A percentile compares a stretch with the other conserved stretches of the same genome.
Evolutionary conservation across 352 stramenopile genomes (phyloP).

Genomic region (Halophytophthora polymorphica): DNA sequence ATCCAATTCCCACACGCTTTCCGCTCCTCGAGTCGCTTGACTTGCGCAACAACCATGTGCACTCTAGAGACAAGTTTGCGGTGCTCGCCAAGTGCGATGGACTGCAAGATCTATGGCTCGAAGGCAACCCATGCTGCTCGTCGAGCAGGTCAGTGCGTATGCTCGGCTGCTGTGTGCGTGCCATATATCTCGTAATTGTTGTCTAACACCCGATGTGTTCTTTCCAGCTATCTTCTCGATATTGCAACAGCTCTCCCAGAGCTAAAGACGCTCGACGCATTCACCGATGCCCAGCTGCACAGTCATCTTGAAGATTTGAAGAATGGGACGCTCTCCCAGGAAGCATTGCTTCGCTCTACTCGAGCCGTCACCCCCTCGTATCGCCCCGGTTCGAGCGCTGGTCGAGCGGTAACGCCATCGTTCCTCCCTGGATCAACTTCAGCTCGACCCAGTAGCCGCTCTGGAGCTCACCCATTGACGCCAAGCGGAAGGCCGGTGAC

Average conservation of each 20-base stretch:
- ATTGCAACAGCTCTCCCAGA: slow-evolving; percentile 37
- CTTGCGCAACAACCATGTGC: slow-evolving; percentile 59
- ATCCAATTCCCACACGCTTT: slow-evolving; percentile 26
- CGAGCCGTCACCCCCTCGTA: slow-evolving; percentile 38
- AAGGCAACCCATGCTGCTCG: slow-evolving; percentile 63
- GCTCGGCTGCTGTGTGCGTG: background rate
- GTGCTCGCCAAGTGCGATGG: slow-evolving; percentile 21
- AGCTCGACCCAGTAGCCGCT: slow-evolving; percentile 30
- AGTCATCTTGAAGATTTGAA: slow-evolving; percentile 39
- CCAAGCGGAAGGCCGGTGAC: slow-evolving; percentile 33
- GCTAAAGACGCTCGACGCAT: slow-evolving; percentile 60
- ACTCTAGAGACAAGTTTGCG: slow-evolving; percentile 15
- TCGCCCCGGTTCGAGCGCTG: slow-evolving; percentile 14
- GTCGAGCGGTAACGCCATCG: background rate
- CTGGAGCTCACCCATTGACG: slow-evolving; percentile 20
- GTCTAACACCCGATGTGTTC: background rate
- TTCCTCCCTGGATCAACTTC: slow-evolving; percentile 2
- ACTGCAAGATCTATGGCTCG: slow-evolving; percentile 65
- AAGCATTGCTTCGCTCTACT: slow-evolving; percentile 21
- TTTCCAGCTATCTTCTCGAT: slow-evolving; percentile 56
- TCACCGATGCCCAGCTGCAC: slow-evolving; percentile 50
- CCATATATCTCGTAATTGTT: too few species aligned
- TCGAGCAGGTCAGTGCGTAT: slow-evolving; percentile 31
- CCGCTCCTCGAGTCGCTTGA: slow-evolving; percentile 70
- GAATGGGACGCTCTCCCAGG: slow-evolving; percentile 35